These are phyloP conservation scores for Citrus unshiu DNA, from an alignment of 345 rosid species.

Conservation along the genomic window DNA sequence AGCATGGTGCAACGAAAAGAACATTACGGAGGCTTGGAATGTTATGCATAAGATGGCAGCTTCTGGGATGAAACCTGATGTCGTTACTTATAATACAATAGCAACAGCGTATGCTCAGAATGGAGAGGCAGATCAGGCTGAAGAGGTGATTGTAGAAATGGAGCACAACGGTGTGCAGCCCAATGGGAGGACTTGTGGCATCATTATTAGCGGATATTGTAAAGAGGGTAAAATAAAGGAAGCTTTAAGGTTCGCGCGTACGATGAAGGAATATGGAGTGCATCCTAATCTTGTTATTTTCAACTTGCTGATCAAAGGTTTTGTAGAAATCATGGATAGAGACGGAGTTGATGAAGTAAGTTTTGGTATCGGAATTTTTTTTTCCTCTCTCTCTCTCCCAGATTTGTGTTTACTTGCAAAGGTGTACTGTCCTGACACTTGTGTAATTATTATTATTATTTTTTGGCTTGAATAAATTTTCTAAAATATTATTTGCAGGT, in stretches of 20 bases:
- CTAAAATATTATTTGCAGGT: constrained; percentile 36
- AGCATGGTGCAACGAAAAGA: constrained; percentile 65
- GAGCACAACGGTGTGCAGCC: constrained; percentile 37
- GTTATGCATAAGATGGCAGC: constrained; percentile 47
- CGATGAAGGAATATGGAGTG: constrained; percentile 47
- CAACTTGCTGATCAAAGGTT: constrained; percentile 60
- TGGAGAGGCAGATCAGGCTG: constrained; percentile 48
- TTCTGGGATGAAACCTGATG: constrained; percentile 49
- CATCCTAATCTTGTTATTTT: constrained; percentile 50
- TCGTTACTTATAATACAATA: constrained; percentile 60
- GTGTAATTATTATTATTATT: no score
- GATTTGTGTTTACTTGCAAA: background rate
- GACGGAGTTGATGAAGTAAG: constrained; percentile 60
- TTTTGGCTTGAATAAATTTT: no score
- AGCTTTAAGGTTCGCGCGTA: constrained; percentile 48
- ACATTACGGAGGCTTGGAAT: constrained; percentile 51
- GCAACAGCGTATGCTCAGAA: constrained; percentile 50
- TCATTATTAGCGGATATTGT: constrained; percentile 51
- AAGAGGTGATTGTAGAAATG: constrained; percentile 42
- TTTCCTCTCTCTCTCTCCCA: background rate
- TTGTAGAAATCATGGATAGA: constrained; percentile 57
- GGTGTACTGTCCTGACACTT: background rate
- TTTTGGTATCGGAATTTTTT: background rate
- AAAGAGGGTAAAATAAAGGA: constrained; percentile 51
- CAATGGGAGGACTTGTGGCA: constrained; percentile 58